Base-by-base conservation (phyloP, 305 asterid species). In the Fraxinus nigra region DNA sequence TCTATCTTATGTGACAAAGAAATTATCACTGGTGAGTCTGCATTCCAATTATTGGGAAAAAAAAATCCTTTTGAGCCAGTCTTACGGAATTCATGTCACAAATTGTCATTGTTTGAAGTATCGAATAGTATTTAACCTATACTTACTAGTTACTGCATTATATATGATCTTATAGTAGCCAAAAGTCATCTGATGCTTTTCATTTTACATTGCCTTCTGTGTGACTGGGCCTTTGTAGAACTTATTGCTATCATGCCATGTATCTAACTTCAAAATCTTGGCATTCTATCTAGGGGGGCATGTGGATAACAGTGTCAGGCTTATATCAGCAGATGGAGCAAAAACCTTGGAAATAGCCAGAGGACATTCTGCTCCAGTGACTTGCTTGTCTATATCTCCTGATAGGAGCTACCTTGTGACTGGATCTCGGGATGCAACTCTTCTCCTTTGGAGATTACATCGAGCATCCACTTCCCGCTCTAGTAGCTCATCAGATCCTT, bases 351-450 rank as follows among this genome's bases (percentile, higher is more conserved):
- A 96, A 90, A 85, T 96, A 83, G 99, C 98, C 70, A 88, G 94
- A 86, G 98, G 97, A 78, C 99, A 97, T 89, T 93, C 95, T 85
- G 97, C 97, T 85, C 98, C 99, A 16, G 97, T 97, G 77, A 94
- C 98, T 34, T 97, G 97, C 87, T 80, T 97, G 83, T 84, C 97
- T 85, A 73, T 90, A 80, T 94, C 98, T 84, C 89, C 97, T 63
- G 97, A 91, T 85, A 91, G 95, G 92, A 92, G 79, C 89, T 91
- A 91, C 90, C 97, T 97, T 35, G 98, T 94, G 81, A 92, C 98
- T 10, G 99, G 98, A 28, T 94, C 99, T 80, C 93, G 92, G 10
- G 99, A 97, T 81, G 81, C 98, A 61, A 93, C 96, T 18, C 89
- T 94, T 85, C 84, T 97, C 51, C 91, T 97, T 72, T 97, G 99